Evolutionary conservation across 192 early-diverging fungal species (phyloP).

Genomic region (Entomortierella parvispora): DNA sequence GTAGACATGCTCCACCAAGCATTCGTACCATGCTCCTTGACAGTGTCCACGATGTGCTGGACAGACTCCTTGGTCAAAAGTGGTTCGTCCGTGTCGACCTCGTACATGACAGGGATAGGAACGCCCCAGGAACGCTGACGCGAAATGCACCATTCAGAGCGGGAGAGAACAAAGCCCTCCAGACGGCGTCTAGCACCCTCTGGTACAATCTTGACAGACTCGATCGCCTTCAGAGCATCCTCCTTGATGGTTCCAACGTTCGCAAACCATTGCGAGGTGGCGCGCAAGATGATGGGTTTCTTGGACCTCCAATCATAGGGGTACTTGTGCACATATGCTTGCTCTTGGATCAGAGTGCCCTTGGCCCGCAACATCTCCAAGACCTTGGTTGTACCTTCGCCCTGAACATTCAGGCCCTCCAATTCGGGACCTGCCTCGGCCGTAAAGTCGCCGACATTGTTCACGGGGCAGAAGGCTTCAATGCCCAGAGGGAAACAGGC

Average conservation of each 20-base stretch:
- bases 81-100: conserved; percentile 66
- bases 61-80: conserved; percentile 73
- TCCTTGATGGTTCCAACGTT: conserved; percentile 72
- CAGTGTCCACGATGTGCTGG: conserved; percentile 68
- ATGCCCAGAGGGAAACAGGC: conserved; percentile 64
- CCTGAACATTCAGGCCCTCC: conserved; percentile 69
- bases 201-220: conserved; percentile 68
- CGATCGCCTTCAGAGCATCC: conserved; percentile 64
- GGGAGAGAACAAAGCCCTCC: conserved; percentile 70
- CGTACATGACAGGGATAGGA: conserved; percentile 81
- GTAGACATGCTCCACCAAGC: conserved; percentile 77
- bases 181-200: conserved; percentile 61
- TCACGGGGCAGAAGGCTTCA: conserved; percentile 74
- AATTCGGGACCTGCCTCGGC: conserved; percentile 69
- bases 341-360: conserved; percentile 58
- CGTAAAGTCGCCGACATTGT: conserved; percentile 75
- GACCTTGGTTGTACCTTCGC: conserved; percentile 66
- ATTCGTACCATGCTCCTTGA: conserved; percentile 68
- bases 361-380: conserved; percentile 59
- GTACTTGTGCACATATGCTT: conserved; percentile 75
- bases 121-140: conserved; percentile 86
- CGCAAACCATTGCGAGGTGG: conserved; percentile 89
- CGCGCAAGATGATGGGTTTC: conserved; percentile 79
- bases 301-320: conserved; percentile 91
- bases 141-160: conserved; percentile 88